Evolutionary conservation across 2,329 filamentous ascomycete species (phyloP), one percentile per base, ranked within the genome.

Genomic region (Conoideocrella luteorostrata): DNA sequence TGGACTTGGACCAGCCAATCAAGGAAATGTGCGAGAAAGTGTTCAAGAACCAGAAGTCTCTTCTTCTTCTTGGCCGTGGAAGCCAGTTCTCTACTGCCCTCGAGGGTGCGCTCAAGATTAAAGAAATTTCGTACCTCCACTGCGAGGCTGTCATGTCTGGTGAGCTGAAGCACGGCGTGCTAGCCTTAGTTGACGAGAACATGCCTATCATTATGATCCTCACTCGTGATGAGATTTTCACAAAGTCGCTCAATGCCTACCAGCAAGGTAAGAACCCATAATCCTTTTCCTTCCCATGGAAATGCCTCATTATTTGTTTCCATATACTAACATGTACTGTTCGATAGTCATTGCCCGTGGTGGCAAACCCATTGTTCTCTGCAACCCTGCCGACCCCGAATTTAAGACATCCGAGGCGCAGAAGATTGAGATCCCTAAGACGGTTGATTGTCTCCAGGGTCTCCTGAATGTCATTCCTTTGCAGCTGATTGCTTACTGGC

Each of bases 141-240:
- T 98, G 93, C 69, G 93, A 98, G 74, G 93, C 93, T 57, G 93
- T 98, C 75, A 98, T 98, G 93, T 97, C 93, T 52, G 93, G 93
- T 69, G 93, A 98, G 73, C 80, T 98, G 59, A 98, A 98, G 81
- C 93, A 98, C 69, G 93, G 93, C 76, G 93, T 98, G 41, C 75
- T 98, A 63, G 93, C 93, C 42, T 78, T 98, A 50, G 93, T 98
- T 47, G 93, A 98, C 60, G 93, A 98, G 78, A 91, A 95, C 70
- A 81, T 98, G 29, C 93, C 93, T 50, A 98, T 98, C 66, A 95
- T 98, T 69, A 98, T 98, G 93, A 97, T 98, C 61, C 77, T 98
- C 49, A 98, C 93, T 43, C 86, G 93, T 48, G 93, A 98, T 64
- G 79, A 89, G 57, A 84, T 98, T 61, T 98, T 98, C 74, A 86